These are phyloP conservation scores for Solanum habrochaites DNA, from an alignment of 257 asterid genomes.

Conservation along the genomic window DNA sequence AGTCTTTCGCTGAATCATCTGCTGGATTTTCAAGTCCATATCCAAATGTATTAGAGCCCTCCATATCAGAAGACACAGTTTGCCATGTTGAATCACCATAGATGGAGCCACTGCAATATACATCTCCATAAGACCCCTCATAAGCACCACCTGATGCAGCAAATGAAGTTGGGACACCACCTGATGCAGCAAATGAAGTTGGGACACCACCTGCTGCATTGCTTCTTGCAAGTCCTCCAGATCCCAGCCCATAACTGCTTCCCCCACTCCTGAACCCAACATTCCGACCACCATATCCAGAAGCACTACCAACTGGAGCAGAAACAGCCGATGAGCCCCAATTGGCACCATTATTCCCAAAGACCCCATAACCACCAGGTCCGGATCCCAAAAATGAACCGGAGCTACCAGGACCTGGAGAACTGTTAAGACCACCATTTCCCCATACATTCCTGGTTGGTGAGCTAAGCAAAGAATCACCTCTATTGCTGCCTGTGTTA, in stretches of 20 bases:
- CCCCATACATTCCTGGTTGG: slow-evolving; percentile 60
- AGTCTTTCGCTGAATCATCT: slow-evolving; percentile 24
- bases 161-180: slow-evolving; percentile 35
- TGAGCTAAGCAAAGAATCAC: slow-evolving; percentile 41
- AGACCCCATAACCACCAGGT: slow-evolving; percentile 50
- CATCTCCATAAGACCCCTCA: slow-evolving; percentile 28
- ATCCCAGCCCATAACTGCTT: slow-evolving; percentile 38
- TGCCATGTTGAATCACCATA: slow-evolving; percentile 43
- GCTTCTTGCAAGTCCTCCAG: slow-evolving; percentile 58
- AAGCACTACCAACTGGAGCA: slow-evolving; percentile 34
- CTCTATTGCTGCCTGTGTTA: slow-evolving; percentile 33
- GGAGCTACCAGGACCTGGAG: slow-evolving; percentile 38
- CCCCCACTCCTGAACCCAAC: slow-evolving; percentile 45
- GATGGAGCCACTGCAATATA: slow-evolving; percentile 22
- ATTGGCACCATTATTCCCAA: slow-evolving; percentile 51
- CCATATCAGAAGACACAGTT: slow-evolving; percentile 27
- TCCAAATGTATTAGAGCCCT: slow-evolving; percentile 29
- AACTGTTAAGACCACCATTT: slow-evolving; percentile 39
- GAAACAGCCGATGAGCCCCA: slow-evolving; percentile 57
- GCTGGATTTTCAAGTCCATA: slow-evolving; percentile 32
- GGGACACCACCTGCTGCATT: slow-evolving; percentile 27
- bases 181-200: slow-evolving; percentile 35
- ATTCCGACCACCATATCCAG: slow-evolving; percentile 42
- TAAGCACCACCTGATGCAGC: slow-evolving; percentile 33
- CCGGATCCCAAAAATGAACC: slow-evolving; percentile 47